These are phyloP conservation scores for Starmerella bombicola DNA, from an alignment of 805 yeast species.

Conservation along the genomic window DNA sequence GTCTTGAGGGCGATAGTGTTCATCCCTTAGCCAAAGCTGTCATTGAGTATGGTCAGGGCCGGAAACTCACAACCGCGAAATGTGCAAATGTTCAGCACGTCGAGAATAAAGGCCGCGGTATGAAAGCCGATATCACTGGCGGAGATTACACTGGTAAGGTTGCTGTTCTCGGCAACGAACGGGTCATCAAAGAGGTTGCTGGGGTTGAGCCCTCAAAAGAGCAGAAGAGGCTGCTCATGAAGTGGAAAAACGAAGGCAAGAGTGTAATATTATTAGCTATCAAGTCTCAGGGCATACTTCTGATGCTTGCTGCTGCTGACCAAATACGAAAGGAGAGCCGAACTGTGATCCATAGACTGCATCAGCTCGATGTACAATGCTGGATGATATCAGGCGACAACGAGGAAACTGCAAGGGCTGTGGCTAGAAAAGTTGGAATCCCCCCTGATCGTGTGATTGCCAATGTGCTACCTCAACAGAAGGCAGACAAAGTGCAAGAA, in stretches of 20 bases:
- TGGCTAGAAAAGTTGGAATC: slow-evolving; percentile 53
- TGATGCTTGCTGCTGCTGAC: slow-evolving; percentile 47
- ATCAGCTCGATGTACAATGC: slow-evolving; percentile 37
- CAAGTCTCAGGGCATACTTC: slow-evolving; percentile 27
- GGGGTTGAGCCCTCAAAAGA: slow-evolving; percentile 32
- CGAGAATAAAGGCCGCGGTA: slow-evolving; percentile 19
- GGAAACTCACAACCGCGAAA: slow-evolving; percentile 10
- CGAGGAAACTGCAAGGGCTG: slow-evolving; percentile 49
- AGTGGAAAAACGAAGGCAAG: slow-evolving; percentile 54
- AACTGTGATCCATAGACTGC: slow-evolving; percentile 36
- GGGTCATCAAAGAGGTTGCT: slow-evolving; percentile 39
- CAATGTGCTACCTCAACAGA: slow-evolving; percentile 62
- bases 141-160: slow-evolving; percentile 13
- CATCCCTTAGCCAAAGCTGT: slow-evolving; percentile 61
- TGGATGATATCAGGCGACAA: slow-evolving; percentile 78
- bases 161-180: slow-evolving; percentile 46
- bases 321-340: slow-evolving; percentile 41
- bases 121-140: slow-evolving; percentile 14
- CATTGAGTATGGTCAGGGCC: slow-evolving; percentile 30
- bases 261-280: slow-evolving; percentile 47
- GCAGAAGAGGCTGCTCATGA: slow-evolving; percentile 27
- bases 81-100: slow-evolving; percentile 16
- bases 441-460: slow-evolving; percentile 42
- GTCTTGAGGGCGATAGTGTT: slow-evolving; percentile 46
- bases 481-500: slow-evolving; percentile 46